Conservation (phyloP, 2,329 filamentous ascomycete species). For the Alternaria alternata region DNA sequence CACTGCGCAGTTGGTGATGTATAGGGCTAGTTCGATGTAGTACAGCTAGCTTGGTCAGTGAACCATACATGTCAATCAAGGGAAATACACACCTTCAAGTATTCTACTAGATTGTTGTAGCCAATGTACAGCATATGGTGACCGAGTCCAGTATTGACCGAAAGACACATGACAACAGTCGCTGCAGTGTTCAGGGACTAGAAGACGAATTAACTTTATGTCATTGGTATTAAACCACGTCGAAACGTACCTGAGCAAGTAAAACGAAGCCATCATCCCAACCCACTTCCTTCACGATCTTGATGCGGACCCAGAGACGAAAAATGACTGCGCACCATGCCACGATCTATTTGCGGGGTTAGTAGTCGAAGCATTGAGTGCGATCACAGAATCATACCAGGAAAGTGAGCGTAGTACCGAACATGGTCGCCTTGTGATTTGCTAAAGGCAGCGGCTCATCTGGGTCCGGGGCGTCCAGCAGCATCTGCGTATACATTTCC, state of each 20-base stretch:
- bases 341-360: slow-evolving; percentile 27
- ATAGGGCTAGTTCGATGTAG: slow-evolving; percentile 40
- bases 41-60: slow-evolving; percentile 29
- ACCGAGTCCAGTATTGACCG: slow-evolving; percentile 43
- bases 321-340: slow-evolving; percentile 39
- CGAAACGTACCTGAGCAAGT: slow-evolving; percentile 35
- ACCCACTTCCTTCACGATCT: slow-evolving; percentile 42
- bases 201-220: slow-evolving; percentile 4
- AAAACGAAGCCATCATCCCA: slow-evolving; percentile 48
- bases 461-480: slow-evolving; percentile 35
- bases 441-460: slow-evolving; percentile 39
- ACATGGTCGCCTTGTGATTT: slow-evolving; percentile 39
- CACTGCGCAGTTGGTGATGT: slow-evolving; percentile 41
- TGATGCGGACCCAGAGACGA: slow-evolving; percentile 40
- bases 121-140: slow-evolving; percentile 43
- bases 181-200: slow-evolving; percentile 40
- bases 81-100: slow-evolving; percentile 21
- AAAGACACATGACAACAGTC: slow-evolving; percentile 30
- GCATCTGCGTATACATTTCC: slow-evolving; percentile 25
- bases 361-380: slow-evolving; percentile 7
- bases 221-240: neutral
- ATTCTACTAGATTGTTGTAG: slow-evolving; percentile 17
- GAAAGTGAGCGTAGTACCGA: slow-evolving; percentile 36
- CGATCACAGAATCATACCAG: slow-evolving; percentile 25
- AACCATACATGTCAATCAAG: neutral